Percentiles rank a stretch among this genome's conserved stretches.
Conservation (phyloP, 2,329 filamentous ascomycete species). For the Xylariaceae sp. region DNA sequence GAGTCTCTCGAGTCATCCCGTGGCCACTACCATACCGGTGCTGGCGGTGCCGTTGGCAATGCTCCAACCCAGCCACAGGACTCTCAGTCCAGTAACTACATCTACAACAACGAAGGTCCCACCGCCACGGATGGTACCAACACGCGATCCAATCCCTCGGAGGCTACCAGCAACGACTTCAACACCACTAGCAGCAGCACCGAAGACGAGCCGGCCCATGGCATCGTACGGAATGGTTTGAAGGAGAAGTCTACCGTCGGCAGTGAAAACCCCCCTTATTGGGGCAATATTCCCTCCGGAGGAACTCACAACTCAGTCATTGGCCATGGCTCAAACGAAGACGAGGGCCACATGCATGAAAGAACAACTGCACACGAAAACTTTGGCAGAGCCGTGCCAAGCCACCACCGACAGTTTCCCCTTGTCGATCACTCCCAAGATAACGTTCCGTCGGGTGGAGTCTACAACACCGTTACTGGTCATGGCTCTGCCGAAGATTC, state of each 20-base stretch:
- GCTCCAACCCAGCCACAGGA: neutral
- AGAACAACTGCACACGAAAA: no score
- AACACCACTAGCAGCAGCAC: neutral
- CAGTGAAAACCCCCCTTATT: conserved; percentile 24
- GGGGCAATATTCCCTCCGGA: conserved; percentile 28
- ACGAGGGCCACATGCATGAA: neutral
- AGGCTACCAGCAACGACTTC: neutral
- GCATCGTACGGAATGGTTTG: conserved; percentile 16
- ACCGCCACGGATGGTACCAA: neutral
- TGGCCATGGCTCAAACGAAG: conserved; percentile 22
- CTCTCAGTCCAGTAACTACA: conserved; percentile 2
- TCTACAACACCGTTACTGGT: conserved; percentile 23
- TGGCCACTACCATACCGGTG: neutral
- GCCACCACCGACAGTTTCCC: neutral
- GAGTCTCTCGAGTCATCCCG: neutral
- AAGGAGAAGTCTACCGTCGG: conserved; percentile 12
- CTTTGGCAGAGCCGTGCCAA: neutral
- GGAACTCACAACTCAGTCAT: conserved; percentile 27
- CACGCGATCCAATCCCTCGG: neutral
- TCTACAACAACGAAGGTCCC: neutral
- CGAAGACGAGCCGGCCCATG: conserved; percentile 1
- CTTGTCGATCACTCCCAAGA: neutral
- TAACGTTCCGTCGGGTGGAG: neutral
- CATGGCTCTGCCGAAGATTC: conserved; percentile 22
- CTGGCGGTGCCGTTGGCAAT: neutral